Percentiles rank a stretch among this genome's conserved stretches.
These are phyloP conservation scores for Moelleriella libera DNA, from an alignment of 2,329 filamentous ascomycete species.

Conservation along the genomic window DNA sequence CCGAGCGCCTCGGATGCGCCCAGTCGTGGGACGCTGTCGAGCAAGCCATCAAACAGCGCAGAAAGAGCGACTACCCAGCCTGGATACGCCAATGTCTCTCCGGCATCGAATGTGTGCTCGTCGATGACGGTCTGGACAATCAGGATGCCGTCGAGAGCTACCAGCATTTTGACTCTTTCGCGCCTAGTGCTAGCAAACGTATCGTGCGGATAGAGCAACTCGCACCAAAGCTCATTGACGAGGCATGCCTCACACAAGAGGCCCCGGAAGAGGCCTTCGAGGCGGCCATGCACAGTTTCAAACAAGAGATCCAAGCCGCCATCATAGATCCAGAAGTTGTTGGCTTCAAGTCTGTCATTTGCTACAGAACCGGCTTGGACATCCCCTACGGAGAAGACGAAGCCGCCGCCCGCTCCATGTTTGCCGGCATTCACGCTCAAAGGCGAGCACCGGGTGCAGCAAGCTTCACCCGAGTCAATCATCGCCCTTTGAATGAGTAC, in stretches of 20 bases:
- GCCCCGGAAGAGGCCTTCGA: conserved; percentile 12
- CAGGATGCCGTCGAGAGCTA: conserved; percentile 42
- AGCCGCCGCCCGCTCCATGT: conserved; percentile 23
- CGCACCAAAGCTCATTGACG: conserved; percentile 46
- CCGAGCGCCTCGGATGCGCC: conserved; percentile 47
- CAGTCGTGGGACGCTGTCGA: conserved; percentile 44
- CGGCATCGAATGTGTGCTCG: conserved; percentile 58
- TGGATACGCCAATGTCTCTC: conserved; percentile 52
- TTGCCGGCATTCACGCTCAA: conserved; percentile 19
- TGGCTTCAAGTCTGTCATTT: conserved; percentile 73
- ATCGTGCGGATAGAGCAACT: conserved; percentile 68
- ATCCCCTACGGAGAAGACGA: conserved; percentile 32
- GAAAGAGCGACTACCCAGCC: conserved; percentile 30
- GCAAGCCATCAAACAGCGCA: conserved; percentile 26
- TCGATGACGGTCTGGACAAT: conserved; percentile 61
- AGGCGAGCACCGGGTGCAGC: conserved; percentile 5
- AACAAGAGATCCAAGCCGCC: conserved; percentile 34
- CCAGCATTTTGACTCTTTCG: conserved; percentile 52
- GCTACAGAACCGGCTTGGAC: conserved; percentile 62
- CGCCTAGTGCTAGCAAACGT: conserved; percentile 48
- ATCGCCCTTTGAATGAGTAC: conserved; percentile 53
- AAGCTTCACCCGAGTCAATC: conserved; percentile 39
- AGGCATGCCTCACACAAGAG: conserved; percentile 20
- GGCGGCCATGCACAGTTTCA: conserved; percentile 20
- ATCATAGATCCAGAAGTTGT: conserved; percentile 54